phyloP scores from a whole-genome alignment of 768 basidiomycete genomes.

The Kwoniella bestiolae region DNA sequence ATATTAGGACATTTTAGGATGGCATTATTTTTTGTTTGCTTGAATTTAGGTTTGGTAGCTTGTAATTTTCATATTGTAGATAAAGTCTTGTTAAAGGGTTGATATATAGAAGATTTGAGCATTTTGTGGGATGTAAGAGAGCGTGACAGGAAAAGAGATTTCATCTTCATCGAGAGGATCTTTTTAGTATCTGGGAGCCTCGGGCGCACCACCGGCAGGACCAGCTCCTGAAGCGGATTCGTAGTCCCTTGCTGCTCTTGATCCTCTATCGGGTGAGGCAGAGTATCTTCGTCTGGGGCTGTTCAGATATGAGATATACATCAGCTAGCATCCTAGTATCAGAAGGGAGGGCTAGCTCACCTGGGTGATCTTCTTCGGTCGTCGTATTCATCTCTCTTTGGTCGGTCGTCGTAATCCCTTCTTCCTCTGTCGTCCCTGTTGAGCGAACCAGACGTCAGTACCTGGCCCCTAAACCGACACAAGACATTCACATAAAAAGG shows the following conservation, averaged over 20 bases:
- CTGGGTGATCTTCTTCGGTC: slow-evolving; percentile 45
- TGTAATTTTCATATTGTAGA: background rate
- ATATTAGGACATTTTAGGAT: background rate
- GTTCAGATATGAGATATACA: background rate
- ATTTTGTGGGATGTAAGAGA: background rate
- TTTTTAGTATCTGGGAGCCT: slow-evolving; percentile 46
- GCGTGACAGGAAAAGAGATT: background rate
- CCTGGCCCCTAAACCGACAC: background rate
- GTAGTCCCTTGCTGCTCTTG: slow-evolving; percentile 43
- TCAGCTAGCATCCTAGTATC: background rate
- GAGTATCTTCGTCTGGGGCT: slow-evolving; percentile 46
- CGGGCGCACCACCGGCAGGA: slow-evolving; percentile 27
- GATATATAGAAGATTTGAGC: background rate
- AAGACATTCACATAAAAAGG: no score
- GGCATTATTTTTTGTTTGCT: background rate
- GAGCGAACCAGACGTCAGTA: background rate
- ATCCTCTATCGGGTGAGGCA: slow-evolving; percentile 51
- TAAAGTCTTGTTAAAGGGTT: background rate
- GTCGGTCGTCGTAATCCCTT: slow-evolving; percentile 45
- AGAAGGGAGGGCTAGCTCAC: slow-evolving; percentile 28
- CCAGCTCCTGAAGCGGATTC: slow-evolving; percentile 41
- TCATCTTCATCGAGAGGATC: background rate
- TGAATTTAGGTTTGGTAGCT: background rate
- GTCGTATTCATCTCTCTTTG: slow-evolving; percentile 45
- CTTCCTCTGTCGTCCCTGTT: slow-evolving; percentile 21